A percentile compares a stretch with the other conserved stretches of the same genome.
Evolutionary conservation across 2,329 filamentous ascomycete species (phyloP).

Genomic region (Venturia asperata): DNA sequence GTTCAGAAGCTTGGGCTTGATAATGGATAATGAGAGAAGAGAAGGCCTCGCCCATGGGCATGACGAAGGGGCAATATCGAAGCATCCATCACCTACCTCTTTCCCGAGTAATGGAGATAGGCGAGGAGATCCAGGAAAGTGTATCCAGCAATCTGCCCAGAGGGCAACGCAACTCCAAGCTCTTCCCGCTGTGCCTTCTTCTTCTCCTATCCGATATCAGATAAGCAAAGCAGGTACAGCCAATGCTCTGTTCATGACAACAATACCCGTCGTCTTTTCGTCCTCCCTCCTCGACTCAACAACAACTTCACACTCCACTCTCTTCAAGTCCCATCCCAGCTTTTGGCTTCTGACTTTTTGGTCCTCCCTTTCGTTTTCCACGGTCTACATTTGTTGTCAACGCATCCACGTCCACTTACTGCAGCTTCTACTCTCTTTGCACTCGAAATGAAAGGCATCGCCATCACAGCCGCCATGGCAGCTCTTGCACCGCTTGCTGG

Average conservation of each 20-base stretch:
- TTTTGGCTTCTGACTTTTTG: not conserved
- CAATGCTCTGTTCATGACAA: not conserved
- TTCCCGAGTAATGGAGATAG: not conserved
- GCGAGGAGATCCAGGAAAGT: not conserved
- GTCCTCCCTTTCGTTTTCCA: not conserved
- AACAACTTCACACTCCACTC: not conserved
- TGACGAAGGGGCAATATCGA: too few species aligned
- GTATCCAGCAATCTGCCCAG: not conserved
- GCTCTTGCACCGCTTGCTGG: conserved; percentile 5
- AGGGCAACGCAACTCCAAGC: not conserved
- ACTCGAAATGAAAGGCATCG: conserved; percentile 5
- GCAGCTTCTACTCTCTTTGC: not conserved
- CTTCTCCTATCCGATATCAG: not conserved
- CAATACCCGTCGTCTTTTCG: not conserved
- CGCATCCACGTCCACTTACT: not conserved
- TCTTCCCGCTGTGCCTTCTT: not conserved
- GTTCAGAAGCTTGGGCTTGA: too few species aligned
- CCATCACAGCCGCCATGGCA: conserved; percentile 9
- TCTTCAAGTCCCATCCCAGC: not conserved
- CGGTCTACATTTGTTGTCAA: conserved; percentile 4
- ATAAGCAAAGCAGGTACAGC: not conserved
- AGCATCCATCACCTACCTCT: not conserved
- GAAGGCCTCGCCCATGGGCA: too few species aligned
- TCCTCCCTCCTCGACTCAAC: not conserved
- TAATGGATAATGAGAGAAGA: too few species aligned